Evolutionary conservation across 805 yeast species (phyloP), one percentile per base, ranked within the genome.

Genomic region (Wickerhamomyces queroliae): DNA sequence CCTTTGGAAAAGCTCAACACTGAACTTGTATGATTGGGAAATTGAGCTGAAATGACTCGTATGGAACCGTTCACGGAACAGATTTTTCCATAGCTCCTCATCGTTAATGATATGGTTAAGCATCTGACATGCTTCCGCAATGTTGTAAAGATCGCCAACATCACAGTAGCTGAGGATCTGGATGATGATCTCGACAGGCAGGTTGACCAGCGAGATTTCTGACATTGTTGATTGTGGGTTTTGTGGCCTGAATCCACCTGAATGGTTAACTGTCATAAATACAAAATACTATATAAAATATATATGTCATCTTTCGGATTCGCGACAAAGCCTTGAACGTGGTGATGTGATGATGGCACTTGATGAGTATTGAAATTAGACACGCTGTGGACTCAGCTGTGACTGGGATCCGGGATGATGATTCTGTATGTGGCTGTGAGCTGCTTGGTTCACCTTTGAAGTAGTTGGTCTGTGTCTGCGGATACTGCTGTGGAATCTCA

Each of bases 51-150:
- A 67, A 19, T 45, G 38, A 17, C 49, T 45, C 0, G 63, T 53
- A 12, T 53, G 43, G 33, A 55, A 56, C 17, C 49, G 54, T 20
- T 61, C 47, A 11, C 52, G 43, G 40, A 67, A 64, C 27, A 66
- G 47, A 38, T 57, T 59, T 45, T 65, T 66, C 73, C 72, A 67
- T 9, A 67, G 47, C 42, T 67, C 73, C 33, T 66, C 66, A 46
- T 67, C 65, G 38, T 58, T 59, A 19, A 66, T 56, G 16, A 67
- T 42, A 10, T 46, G 44, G 21, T 56, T 39, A 20, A 67, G 52
- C 1, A 41, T 37, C 8, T 41, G 51, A 35, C 65, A 61, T 4
- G 66, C 52, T 36, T 52, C 55, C 25, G 62, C 58, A 28, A 66
- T 45, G 19, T 50, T 50, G 31, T 50, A 40, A 16, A 67, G 52